Evolutionary conservation across 805 yeast species (phyloP).

Genomic region (Candida sithepensis): DNA sequence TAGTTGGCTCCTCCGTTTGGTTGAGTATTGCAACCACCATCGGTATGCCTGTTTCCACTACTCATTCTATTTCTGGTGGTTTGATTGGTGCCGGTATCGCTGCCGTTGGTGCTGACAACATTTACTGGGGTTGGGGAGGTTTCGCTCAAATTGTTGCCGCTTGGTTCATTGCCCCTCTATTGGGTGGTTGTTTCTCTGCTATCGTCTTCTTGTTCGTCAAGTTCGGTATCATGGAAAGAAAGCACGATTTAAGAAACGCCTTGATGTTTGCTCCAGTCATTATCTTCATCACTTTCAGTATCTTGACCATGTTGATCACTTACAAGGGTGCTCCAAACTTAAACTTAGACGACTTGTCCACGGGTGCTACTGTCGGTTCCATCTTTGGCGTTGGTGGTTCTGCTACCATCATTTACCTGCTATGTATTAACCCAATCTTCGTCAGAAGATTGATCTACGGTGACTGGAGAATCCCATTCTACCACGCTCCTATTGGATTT

Average conservation of each 20-base stretch:
- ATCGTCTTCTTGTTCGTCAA: slow-evolving; percentile 58
- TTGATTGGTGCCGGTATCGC: slow-evolving; percentile 74
- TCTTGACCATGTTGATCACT: slow-evolving; percentile 71
- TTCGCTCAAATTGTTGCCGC: slow-evolving; percentile 72
- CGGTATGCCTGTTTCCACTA: slow-evolving; percentile 79
- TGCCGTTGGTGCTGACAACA: slow-evolving; percentile 56
- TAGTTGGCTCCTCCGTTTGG: slow-evolving; percentile 72
- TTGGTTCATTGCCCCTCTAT: slow-evolving; percentile 73
- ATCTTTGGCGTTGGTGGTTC: slow-evolving; percentile 64
- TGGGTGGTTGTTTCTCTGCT: slow-evolving; percentile 64
- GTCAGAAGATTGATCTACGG: slow-evolving; percentile 54
- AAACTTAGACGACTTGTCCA: slow-evolving; percentile 48
- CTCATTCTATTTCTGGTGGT: slow-evolving; percentile 77
- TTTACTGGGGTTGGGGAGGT: slow-evolving; percentile 76
- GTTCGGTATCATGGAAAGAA: slow-evolving; percentile 57
- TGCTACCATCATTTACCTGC: slow-evolving; percentile 46
- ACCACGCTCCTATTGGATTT: slow-evolving; percentile 58
- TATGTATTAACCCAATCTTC: slow-evolving; percentile 59
- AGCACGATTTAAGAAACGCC: slow-evolving; percentile 51
- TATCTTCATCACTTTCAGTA: slow-evolving; percentile 56
- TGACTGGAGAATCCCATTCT: slow-evolving; percentile 65
- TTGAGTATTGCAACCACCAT: slow-evolving; percentile 59
- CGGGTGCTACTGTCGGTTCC: slow-evolving; percentile 52
- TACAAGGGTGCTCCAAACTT: slow-evolving; percentile 79
- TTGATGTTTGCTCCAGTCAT: slow-evolving; percentile 55